Conservation (phyloP, 2,329 filamentous ascomycete genomes). For the Colletotrichum eleusines region DNA sequence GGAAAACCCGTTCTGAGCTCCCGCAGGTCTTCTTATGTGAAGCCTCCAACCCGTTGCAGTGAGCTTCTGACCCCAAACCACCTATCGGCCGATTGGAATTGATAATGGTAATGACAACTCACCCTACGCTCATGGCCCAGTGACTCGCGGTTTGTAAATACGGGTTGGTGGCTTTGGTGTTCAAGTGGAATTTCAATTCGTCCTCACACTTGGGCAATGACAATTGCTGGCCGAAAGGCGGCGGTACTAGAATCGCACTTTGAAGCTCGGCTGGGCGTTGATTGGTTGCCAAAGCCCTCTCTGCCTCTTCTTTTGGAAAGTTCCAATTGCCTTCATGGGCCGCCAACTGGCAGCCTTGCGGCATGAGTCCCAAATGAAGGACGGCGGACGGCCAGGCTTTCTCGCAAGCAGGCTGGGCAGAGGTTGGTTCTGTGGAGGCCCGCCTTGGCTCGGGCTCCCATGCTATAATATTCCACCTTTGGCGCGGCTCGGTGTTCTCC, state of each 20-base stretch:
- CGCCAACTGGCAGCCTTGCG: constrained; percentile 13
- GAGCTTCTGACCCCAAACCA: not conserved
- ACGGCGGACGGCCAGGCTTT: not conserved
- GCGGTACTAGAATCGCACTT: constrained; percentile 9
- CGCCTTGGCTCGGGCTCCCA: too few relatives aligned
- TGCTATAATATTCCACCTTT: too few relatives aligned
- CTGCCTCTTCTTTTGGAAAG: not conserved
- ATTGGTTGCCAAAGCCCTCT: constrained; percentile 18
- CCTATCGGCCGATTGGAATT: not conserved
- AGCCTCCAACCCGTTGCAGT: not conserved
- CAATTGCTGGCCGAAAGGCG: not conserved
- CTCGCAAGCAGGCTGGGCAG: not conserved
- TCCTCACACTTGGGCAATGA: not conserved
- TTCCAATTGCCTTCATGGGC: constrained; percentile 5
- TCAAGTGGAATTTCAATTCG: not conserved
- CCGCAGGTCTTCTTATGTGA: constrained; percentile 24
- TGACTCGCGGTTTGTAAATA: not conserved
- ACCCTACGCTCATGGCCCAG: not conserved
- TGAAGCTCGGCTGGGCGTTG: not conserved
- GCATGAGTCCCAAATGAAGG: constrained; percentile 18
- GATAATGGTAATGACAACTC: not conserved
- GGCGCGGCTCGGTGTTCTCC: not conserved
- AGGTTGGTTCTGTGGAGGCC: not conserved
- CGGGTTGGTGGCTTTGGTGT: not conserved
- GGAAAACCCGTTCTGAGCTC: not conserved